Percentiles rank a stretch among this genome's conserved stretches.
phyloP scores from a whole-genome alignment of 441 rosid genomes.

The Flueggea neowawraea region DNA sequence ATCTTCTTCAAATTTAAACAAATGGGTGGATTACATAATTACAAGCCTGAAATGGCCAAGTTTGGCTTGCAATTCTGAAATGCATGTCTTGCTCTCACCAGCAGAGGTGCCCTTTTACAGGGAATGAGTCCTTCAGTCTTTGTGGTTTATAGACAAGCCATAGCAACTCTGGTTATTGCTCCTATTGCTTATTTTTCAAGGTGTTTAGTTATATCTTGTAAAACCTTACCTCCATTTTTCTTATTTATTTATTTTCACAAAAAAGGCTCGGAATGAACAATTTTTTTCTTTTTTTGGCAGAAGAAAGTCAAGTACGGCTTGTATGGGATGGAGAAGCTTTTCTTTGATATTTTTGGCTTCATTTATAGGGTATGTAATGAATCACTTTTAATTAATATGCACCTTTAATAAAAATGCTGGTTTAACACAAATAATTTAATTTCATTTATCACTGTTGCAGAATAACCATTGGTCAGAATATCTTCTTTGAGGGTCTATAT shows the following conservation, averaged over 20 bases:
- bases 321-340: constrained; percentile 39
- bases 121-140: constrained; percentile 52
- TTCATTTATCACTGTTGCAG: constrained; percentile 14
- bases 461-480: constrained; percentile 44
- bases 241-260: neutral
- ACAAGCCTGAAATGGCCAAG: constrained; percentile 45
- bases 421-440: neutral
- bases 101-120: constrained; percentile 43
- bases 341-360: constrained; percentile 41
- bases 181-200: constrained; percentile 38
- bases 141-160: too few relatives aligned
- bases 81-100: constrained; percentile 33
- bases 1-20: too few relatives aligned
- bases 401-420: neutral
- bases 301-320: constrained; percentile 14
- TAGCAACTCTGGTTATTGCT: constrained; percentile 39
- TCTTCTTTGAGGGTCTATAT: constrained; percentile 43
- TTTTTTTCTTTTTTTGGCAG: constrained; percentile 11
- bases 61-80: constrained; percentile 36
- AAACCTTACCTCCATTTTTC: too few relatives aligned
- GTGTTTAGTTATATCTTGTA: neutral
- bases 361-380: constrained; percentile 39
- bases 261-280: neutral
- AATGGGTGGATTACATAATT: constrained; percentile 27
- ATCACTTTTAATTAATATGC: neutral